Evolutionary conservation across 148 eudicot genomes (phyloP), one percentile per base, ranked within the genome.

Genomic region (Beta vulgaris): DNA sequence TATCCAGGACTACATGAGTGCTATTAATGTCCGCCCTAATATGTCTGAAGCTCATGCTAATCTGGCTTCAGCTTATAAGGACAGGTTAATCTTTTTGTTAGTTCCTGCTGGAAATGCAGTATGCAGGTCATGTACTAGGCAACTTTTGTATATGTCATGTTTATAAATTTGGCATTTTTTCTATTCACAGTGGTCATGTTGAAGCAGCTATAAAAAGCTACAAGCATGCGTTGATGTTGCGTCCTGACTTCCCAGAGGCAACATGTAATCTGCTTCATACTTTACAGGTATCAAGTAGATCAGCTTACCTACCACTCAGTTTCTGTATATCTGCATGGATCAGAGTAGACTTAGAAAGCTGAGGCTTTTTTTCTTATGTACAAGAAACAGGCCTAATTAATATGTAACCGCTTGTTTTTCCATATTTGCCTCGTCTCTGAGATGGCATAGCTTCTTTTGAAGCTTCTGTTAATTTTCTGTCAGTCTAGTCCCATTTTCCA

Each of bases 1-100:
- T 68, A 92, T 95, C 79, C 99, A 95, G 77, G 99, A 95, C 61
- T 95, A 95, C 77, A 44, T 75, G 37, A 87, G 80, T 86, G 99
- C 97, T 46, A 91, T 95, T 80, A 80, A 84, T 40, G 84, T 88
- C 55, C 90, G 99, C 15, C 99, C 99, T 73, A 74, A 85, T 78
- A 89, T 92, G 97, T 96, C 99, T 62, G 99, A 95, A 83, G 97
- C 97, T 84, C 99, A 92, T 86, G 97, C 96, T 68, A 92, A 92
- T 84, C 77, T 95, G 83, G 99, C 99, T 71, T 95, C 97, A 71
- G 99, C 96, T 75, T 92, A 92, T 48, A 95, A 92, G 70, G 97
- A 94, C 79, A 94, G 98, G 98, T 91, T 79, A 68, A 36, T 51
- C 53, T 40, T 16, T 55, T 16, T 63, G 39, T 80, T 19, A 60